Evolutionary conservation across 345 rosid species (phyloP), one percentile per base, ranked within the genome.

Genomic region (Acer yangbiense): DNA sequence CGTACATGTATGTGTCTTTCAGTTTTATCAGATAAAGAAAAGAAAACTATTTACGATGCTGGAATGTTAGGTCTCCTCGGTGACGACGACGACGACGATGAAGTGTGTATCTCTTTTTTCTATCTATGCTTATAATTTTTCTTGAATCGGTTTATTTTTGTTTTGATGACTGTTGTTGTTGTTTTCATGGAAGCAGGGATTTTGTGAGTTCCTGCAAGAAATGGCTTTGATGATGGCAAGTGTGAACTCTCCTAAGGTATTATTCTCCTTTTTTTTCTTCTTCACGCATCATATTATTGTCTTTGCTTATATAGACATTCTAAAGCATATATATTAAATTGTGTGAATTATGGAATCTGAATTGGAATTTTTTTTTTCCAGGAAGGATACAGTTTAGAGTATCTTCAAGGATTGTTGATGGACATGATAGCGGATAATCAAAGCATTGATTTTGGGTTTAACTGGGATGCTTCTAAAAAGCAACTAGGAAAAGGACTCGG

Each of bases 151-250:
- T 35, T 2, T 29, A 11, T 23, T 12, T 46, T 66, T 9, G 10
- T 46, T 2, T 46, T 46, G 10, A 10, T 46, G 50, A 46, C 14
- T 29, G 4, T 17, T 69, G 7, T 25, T 25, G 25, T 48, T 1
- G 54, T 44, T 48, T 14, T 71, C 13, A 12, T 29, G 68, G 57
- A 63, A 64, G 55, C 82, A 83, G 83, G 85, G 81, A 0, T 83
- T 86, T 55, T 70, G 79, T 61, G 81, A 79, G 62, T 86, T 86
- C 78, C 70, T 86, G 85, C 83, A 86, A 77, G 88, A 86, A 72
- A 72, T 86, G 88, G 57, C 72, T 50, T 20, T 65, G 64, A 83
- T 81, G 82, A 83, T 81, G 85, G 77, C 73, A 55, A 77, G 67
- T 27, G 85, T 32, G 60, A 79, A 55, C 4, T 52, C 81, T 17